Evolutionary conservation across 257 asterid species (phyloP), one percentile per base, ranked within the genome.

Genomic region (Hygrophila difformis): DNA sequence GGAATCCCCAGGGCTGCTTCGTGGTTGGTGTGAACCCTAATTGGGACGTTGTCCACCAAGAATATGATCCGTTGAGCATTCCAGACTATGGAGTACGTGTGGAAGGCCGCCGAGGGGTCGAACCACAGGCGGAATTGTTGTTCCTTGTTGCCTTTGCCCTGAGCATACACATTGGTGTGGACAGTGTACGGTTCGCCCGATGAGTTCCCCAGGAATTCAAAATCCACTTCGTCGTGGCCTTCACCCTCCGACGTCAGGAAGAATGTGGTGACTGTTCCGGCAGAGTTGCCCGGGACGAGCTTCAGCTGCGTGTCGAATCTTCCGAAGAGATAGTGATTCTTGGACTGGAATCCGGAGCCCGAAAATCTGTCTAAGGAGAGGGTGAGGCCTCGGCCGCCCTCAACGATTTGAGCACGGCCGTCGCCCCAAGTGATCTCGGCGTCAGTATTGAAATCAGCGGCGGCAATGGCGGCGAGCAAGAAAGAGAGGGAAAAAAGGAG

Each of bases 261-360:
- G n/a, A 66, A 70, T 7, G 82, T 69, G 7, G 82, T 74, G 45
- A 74, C 77, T 0, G 75, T 68, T 37, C 75, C 75, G 23, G 67
- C 75, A 5, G 75, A 68, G 28, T 68, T 46, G 21, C 64, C 71
- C n/a, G 67, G 67, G 16, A 68, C 35, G 19, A 68, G 70, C 18
- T 59, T 63, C 49, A 68, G 59, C 15, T 60, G 66, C 66, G 57
- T 47, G 12, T 70, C 72, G 31, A 70, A 64, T n/a, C 66, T 52
- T 0, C 72, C 76, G 36, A 51, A 64, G 1, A 70, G 4, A 15
- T 33, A 70, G 38, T 64, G 67, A 17, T 68, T 64, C 61, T 57
- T 72, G 49, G 76, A 68, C 16, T 72, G 72, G 33, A 72, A 72
- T 1, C 76, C 81, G 0, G 81, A 69, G 1, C 81, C 81, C 19